Base-by-base conservation (phyloP, 1,284 basidiomycete species). In the Meripilus lineatus region DNA sequence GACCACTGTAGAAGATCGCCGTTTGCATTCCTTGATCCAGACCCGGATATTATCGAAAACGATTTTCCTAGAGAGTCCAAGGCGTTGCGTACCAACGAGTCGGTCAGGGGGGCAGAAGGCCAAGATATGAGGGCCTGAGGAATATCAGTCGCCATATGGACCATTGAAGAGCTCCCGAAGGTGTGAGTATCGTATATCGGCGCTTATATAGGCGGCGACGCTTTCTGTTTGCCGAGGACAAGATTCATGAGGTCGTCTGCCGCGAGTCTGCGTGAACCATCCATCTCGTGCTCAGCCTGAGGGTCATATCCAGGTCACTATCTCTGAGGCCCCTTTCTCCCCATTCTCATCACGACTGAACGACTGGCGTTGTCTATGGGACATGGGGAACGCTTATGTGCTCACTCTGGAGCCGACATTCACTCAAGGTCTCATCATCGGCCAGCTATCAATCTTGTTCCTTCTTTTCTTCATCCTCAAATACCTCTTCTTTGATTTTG, bases 391-490 rank as follows among this genome's bases (percentile, higher is more conserved):
- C 56, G 79, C 75, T 58, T 81, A 81, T 62, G 59, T 88, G 40
- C 77, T 88, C 55, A 81, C 81, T 17, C 68, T 89, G 38, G 79
- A 85, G 54, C 88, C 84, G 1, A 90, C 86, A 2, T 91, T 91
- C 62, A 89, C 88, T 0, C 88, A 90, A 59, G 88, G 88, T 28
- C 74, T 91, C 35, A 68, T 91, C 23, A 64, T 90, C 23, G 88
- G 88, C 47, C 88, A 91, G 57, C 66, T 88, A 25, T 89, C 87
- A 26, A 81, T 91, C 50, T 69, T 90, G 40, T 55, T 81, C 40
- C 69, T 91, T 23, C 71, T 90, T 24, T 70, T 68, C 28, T 67
- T 88, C 51, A 71, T 90, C 51, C 77, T 91, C 64, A 86, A 85
- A 59, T 89, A 89, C 58, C 75, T 91, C 37, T 90, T 90, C 62